Conservation (phyloP, 2,329 filamentous ascomycete species). For the Hypoxylon sp. region DNA sequence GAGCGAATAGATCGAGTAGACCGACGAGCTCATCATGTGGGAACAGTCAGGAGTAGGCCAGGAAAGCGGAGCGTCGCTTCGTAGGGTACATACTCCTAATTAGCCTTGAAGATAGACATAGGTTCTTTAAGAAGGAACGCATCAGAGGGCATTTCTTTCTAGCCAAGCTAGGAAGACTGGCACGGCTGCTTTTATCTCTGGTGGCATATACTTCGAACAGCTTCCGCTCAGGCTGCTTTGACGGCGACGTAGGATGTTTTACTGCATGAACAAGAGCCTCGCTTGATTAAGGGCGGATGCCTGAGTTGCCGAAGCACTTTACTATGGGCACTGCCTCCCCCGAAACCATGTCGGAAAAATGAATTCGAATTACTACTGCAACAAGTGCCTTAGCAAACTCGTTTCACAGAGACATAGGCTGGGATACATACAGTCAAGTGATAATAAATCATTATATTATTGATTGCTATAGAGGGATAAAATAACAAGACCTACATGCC, state of each 20-base stretch:
- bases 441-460: background rate
- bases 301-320: background rate
- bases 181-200: background rate
- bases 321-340: background rate
- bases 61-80: background rate
- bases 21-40: background rate
- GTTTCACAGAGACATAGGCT: background rate
- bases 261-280: no score
- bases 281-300: background rate
- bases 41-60: background rate
- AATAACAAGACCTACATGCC: background rate
- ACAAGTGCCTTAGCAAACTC: background rate
- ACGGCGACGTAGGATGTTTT: background rate
- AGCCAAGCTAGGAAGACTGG: background rate
- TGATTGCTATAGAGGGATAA: background rate
- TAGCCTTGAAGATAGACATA: background rate
- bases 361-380: background rate
- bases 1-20: background rate
- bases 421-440: background rate
- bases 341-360: background rate
- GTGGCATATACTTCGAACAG: background rate
- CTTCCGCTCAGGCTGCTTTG: background rate
- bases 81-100: background rate
- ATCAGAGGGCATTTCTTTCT: background rate
- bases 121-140: background rate